Evolutionary conservation across 306 rosid species (phyloP), one percentile per base, ranked within the genome.

Genomic region (Mimosa bimucronata): DNA sequence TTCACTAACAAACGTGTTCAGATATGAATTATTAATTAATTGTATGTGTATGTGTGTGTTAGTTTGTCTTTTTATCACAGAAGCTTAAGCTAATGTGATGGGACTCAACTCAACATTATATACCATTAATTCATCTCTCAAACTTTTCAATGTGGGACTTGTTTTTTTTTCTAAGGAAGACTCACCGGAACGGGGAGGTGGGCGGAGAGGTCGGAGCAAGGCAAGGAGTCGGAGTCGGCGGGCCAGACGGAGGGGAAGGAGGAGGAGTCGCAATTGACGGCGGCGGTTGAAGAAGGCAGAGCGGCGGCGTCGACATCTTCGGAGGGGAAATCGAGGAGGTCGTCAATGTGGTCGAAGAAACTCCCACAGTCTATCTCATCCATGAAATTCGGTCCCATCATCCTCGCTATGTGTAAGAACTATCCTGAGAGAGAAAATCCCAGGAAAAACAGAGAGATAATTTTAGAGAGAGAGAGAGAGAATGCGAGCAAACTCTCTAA

Each of bases 341-440:
- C 98, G 48, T 96, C 99, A 76, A 96, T 93, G 77, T 93, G 91
- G 83, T 96, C 98, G 81, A 96, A 93, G 97, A 93, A 91, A 91
- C 87, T 91, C 2, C 89, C 94, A 76, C 97, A 91, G 88, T 96
- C 99, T 26, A 95, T 73, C 48, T 95, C 98, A 26, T 92, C 98
- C 66, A 86, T 80, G 85, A 86, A 89, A 84, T 73, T 89, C n/a
- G 90, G 79, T 78, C 91, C 98, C 69, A 90, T 87, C 97, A 95
- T 95, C 78, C 52, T 89, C 74, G 75, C 69, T 2, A 7, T 40
- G 16, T n/a, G n/a, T n/a, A n/a, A n/a, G n/a, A n/a, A n/a, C n/a
- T n/a, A n/a, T n/a, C n/a, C n/a, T n/a, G n/a, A n/a, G n/a, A n/a
- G n/a, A n/a, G n/a, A n/a, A n/a, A n/a, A n/a, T n/a, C n/a, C n/a